A percentile compares a stretch with the other conserved stretches of the same genome.
phyloP scores from a whole-genome alignment of 2,329 filamentous ascomycete species.

The Furcasterigmium furcatum region DNA sequence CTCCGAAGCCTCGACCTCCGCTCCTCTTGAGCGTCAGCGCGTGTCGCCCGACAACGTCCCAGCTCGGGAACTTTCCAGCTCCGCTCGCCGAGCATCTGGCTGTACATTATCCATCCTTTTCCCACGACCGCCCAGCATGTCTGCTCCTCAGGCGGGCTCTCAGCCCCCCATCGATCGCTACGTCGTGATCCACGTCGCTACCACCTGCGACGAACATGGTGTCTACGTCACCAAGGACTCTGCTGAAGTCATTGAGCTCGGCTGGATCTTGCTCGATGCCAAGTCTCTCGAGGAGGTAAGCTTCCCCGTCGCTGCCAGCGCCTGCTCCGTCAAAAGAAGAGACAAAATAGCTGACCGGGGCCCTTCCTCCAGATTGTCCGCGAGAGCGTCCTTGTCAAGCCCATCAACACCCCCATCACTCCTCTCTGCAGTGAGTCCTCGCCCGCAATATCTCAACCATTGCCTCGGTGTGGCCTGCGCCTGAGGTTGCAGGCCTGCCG shows the following conservation, averaged over 20 bases:
- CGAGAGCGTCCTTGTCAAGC: slow-evolving; percentile 95
- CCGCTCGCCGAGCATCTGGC: too few relatives aligned
- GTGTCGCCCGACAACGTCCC: too few relatives aligned
- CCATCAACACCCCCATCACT: slow-evolving; percentile 97
- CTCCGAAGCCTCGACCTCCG: too few relatives aligned
- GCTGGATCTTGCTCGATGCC: slow-evolving; percentile 93
- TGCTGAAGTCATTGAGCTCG: slow-evolving; percentile 97
- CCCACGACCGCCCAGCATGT: slow-evolving; percentile 26
- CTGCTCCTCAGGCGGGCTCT: slow-evolving; percentile 42
- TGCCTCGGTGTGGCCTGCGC: not conserved
- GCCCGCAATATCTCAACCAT: slow-evolving; percentile 1
- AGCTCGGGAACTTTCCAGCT: too few relatives aligned
- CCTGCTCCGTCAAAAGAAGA: not conserved
- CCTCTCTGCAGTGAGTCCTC: slow-evolving; percentile 90
- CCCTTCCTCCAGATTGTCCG: slow-evolving; percentile 69
- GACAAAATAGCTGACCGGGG: slow-evolving; percentile 9
- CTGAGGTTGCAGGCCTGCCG: slow-evolving; percentile 7
- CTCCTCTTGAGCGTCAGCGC: too few relatives aligned
- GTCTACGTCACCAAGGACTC: slow-evolving; percentile 99
- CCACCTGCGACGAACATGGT: slow-evolving; percentile 97
- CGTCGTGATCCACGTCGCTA: slow-evolving; percentile 96
- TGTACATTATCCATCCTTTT: too few relatives aligned
- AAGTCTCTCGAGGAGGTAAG: slow-evolving; percentile 90
- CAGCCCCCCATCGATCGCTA: slow-evolving; percentile 87
- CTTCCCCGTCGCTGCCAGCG: slow-evolving; percentile 2